Percentiles rank a stretch among this genome's conserved stretches.
phyloP scores from a whole-genome alignment of 1,284 basidiomycete genomes.

The Leccinum fuscescens region DNA sequence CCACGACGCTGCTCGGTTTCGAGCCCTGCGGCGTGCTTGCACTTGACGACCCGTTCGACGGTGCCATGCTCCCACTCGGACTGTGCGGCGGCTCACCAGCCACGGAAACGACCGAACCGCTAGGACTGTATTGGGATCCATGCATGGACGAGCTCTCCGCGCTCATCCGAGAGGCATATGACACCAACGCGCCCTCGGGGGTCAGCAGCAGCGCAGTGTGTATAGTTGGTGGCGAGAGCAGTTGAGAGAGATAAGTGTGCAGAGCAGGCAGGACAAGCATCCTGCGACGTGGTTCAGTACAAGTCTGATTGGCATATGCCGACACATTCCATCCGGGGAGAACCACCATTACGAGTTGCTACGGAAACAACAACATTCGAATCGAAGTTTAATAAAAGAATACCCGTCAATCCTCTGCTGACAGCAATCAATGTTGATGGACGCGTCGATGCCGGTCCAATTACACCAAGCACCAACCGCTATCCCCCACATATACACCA shows the following conservation, averaged over 20 bases:
- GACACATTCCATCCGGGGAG: slow-evolving; percentile 3
- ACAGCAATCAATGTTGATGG: slow-evolving; percentile 10
- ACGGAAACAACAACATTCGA: slow-evolving; percentile 21
- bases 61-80: slow-evolving; percentile 18
- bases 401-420: slow-evolving; percentile 4
- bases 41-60: slow-evolving; percentile 15
- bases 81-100: slow-evolving; percentile 1
- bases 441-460: background rate
- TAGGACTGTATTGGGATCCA: slow-evolving; percentile 10
- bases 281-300: slow-evolving; percentile 3
- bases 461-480: background rate
- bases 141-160: slow-evolving; percentile 7
- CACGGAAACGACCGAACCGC: slow-evolving; percentile 10
- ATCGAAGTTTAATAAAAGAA: slow-evolving; percentile 7
- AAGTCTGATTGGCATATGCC: slow-evolving; percentile 9
- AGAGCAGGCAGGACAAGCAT: slow-evolving; percentile 33
- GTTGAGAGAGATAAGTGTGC: slow-evolving; percentile 28
- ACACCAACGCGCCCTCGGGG: slow-evolving; percentile 34
- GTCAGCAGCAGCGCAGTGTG: slow-evolving; percentile 33
- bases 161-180: slow-evolving; percentile 27
- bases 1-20: slow-evolving; percentile 14
- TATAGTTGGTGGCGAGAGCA: slow-evolving; percentile 31
- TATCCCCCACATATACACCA: slow-evolving; percentile 16
- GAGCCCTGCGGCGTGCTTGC: slow-evolving; percentile 39
- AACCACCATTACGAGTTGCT: slow-evolving; percentile 25